These are phyloP conservation scores for Trametes gibbosa DNA, from an alignment of 768 basidiomycete species.

Conservation along the genomic window DNA sequence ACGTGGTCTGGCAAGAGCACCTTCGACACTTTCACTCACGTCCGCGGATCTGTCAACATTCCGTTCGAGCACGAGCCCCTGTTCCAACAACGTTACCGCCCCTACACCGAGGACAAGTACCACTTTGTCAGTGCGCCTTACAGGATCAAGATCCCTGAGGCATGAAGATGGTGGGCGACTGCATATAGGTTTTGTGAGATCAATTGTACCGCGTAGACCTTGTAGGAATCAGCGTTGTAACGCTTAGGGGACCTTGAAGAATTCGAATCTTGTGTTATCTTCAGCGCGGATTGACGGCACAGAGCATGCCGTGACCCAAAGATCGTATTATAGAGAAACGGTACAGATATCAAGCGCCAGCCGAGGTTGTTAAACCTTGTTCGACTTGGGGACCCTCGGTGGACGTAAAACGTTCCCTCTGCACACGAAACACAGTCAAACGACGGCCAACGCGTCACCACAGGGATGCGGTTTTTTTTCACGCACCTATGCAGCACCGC, in stretches of 20 bases:
- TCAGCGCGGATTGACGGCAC: too few relatives aligned
- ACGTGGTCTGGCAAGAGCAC: slow-evolving; percentile 49
- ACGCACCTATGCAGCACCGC: slow-evolving; percentile 80
- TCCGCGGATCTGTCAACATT: slow-evolving; percentile 24
- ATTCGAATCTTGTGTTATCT: too few relatives aligned
- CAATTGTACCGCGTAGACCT: neutral
- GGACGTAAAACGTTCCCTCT: slow-evolving; percentile 17
- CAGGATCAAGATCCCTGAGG: slow-evolving; percentile 11
- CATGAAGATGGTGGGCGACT: neutral
- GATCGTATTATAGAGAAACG: neutral
- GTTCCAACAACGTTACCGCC: slow-evolving; percentile 30
- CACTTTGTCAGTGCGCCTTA: slow-evolving; percentile 3
- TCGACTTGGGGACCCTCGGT: slow-evolving; percentile 15
- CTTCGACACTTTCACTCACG: slow-evolving; percentile 41
- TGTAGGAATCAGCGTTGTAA: too few relatives aligned
- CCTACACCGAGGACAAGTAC: slow-evolving; percentile 31
- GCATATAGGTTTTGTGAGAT: neutral
- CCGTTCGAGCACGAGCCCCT: slow-evolving; percentile 27
- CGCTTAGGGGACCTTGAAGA: too few relatives aligned
- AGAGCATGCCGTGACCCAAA: neutral
- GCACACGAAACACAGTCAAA: neutral
- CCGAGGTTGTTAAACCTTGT: slow-evolving; percentile 41
- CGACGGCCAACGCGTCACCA: too few relatives aligned
- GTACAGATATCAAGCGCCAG: slow-evolving; percentile 67
- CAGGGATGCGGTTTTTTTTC: too few relatives aligned